Conservation (phyloP, 345 rosid species). For the Hirschfeldia incana region DNA sequence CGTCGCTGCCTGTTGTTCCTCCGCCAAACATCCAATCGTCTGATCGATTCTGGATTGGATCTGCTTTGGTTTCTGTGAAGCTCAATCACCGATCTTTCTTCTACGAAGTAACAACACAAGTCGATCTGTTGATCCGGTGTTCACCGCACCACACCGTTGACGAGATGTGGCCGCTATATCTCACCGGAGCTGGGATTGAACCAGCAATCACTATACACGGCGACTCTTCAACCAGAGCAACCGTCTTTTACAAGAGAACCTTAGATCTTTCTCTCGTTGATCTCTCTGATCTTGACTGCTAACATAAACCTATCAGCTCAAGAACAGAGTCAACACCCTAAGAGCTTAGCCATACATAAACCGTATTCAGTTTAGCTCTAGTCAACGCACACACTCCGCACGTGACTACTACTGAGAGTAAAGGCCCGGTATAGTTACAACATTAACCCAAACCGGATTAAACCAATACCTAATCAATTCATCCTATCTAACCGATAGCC, state of each 20-base stretch:
- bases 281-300: neutral
- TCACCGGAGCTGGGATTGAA: neutral
- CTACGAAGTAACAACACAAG: too few relatives aligned
- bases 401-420: too few relatives aligned
- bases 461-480: too few relatives aligned
- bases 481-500: neutral
- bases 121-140: neutral
- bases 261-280: neutral
- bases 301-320: neutral
- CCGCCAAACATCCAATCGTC: constrained; percentile 51
- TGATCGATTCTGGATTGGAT: neutral
- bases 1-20: constrained; percentile 15
- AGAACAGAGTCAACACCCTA: neutral
- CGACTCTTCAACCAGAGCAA: neutral
- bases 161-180: neutral
- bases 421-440: neutral
- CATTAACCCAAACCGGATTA: too few relatives aligned
- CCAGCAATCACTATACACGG: neutral
- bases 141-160: neutral
- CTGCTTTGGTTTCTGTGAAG: too few relatives aligned
- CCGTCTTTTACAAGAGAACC: neutral
- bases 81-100: too few relatives aligned
- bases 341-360: too few relatives aligned
- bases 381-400: too few relatives aligned
- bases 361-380: too few relatives aligned